Percentiles rank a stretch among this genome's conserved stretches.
Evolutionary conservation across 768 basidiomycete species (phyloP).

Genomic region (Gelatoporia subvermispora): DNA sequence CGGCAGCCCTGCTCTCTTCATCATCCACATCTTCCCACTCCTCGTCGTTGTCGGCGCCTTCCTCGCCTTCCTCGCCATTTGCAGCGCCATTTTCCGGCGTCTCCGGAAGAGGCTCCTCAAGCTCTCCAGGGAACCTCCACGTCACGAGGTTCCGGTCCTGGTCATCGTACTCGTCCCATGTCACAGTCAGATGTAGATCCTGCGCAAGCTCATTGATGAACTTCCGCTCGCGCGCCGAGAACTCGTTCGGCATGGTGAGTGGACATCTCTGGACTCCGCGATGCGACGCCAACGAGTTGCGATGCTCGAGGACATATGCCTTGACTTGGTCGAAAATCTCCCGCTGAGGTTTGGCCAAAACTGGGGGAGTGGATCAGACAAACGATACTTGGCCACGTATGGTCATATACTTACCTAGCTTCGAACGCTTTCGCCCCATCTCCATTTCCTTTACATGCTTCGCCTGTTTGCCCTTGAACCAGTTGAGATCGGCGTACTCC

Average conservation of each 20-base stretch:
- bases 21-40: constrained; percentile 56
- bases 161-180: constrained; percentile 95
- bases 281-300: constrained; percentile 29
- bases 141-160: constrained; percentile 75
- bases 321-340: constrained; percentile 77
- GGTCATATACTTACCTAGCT: constrained; percentile 49
- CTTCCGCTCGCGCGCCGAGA: constrained; percentile 73
- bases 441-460: constrained; percentile 69
- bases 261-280: constrained; percentile 27
- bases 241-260: constrained; percentile 70
- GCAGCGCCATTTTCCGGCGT: constrained; percentile 28
- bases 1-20: constrained; percentile 65
- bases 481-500: constrained; percentile 84
- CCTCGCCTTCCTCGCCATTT: constrained; percentile 22
- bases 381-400: neutral
- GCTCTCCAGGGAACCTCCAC: constrained; percentile 49
- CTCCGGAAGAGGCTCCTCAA: constrained; percentile 30
- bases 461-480: constrained; percentile 91
- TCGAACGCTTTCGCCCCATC: constrained; percentile 48
- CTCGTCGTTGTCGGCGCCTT: constrained; percentile 36
- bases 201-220: constrained; percentile 76
- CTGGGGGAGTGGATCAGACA: constrained; percentile 27
- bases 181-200: constrained; percentile 69
- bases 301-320: constrained; percentile 56
- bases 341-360: constrained; percentile 70